Percentiles rank a stretch among this genome's conserved stretches.
These are phyloP conservation scores for Phytophthora meadii DNA, from an alignment of 352 stramenopile species.

Conservation along the genomic window DNA sequence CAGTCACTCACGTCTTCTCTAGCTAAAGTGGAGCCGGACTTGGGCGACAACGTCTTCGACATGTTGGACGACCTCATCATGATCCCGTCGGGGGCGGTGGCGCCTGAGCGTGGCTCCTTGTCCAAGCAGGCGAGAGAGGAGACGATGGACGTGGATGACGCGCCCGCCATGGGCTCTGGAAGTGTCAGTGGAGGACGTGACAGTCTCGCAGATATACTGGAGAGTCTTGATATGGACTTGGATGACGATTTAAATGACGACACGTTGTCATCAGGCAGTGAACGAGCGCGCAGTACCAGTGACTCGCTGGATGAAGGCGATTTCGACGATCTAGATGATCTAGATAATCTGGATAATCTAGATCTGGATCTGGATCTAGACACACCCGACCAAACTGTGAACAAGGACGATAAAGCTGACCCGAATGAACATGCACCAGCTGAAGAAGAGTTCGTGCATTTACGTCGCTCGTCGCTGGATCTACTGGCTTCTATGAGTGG, in stretches of 20 bases:
- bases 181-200: slow-evolving; percentile 57
- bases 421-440: slow-evolving; percentile 68
- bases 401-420: slow-evolving; percentile 53
- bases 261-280: slow-evolving; percentile 41
- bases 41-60: slow-evolving; percentile 88
- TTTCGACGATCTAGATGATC: slow-evolving; percentile 51
- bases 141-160: slow-evolving; percentile 39
- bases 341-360: slow-evolving; percentile 33
- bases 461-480: slow-evolving; percentile 75
- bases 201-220: slow-evolving; percentile 83
- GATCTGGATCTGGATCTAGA: slow-evolving; percentile 51
- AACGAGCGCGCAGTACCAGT: slow-evolving; percentile 38
- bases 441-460: slow-evolving; percentile 68
- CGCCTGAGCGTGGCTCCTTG: slow-evolving; percentile 66
- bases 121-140: slow-evolving; percentile 63
- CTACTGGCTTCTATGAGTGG: slow-evolving; percentile 71
- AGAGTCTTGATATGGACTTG: slow-evolving; percentile 87
- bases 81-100: slow-evolving; percentile 64
- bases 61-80: slow-evolving; percentile 91
- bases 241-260: slow-evolving; percentile 75
- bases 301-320: slow-evolving; percentile 76
- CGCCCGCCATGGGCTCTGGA: slow-evolving; percentile 33
- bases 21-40: slow-evolving; percentile 76
- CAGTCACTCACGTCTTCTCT: slow-evolving; percentile 68
- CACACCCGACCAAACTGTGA: slow-evolving; percentile 2